These are phyloP conservation scores for Acorus gramineus DNA, from an alignment of 106 monocot species.

Conservation along the genomic window DNA sequence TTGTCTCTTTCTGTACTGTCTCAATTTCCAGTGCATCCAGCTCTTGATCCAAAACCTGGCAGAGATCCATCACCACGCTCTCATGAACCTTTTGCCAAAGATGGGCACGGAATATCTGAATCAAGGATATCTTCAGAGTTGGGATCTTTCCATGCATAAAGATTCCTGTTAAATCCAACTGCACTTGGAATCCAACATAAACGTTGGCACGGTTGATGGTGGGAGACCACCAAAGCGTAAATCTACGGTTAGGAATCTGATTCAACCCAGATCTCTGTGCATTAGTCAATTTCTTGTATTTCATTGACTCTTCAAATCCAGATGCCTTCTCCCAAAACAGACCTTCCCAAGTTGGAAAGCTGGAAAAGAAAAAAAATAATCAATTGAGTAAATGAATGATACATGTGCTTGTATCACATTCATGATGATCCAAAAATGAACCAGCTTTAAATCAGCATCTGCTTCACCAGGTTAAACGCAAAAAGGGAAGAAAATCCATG, in stretches of 20 bases:
- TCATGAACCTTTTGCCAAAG: conserved; percentile 99
- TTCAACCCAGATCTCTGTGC: conserved; percentile 94
- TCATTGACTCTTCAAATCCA: conserved; percentile 99
- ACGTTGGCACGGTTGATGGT: conserved; percentile 99
- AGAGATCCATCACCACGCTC: conserved; percentile 99
- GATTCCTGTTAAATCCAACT: conserved; percentile 96
- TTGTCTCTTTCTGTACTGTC: conserved; percentile 98
- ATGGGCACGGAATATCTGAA: conserved; percentile 99
- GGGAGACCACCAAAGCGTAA: conserved; percentile 99
- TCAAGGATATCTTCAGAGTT: conserved; percentile 94
- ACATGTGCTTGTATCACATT: neutral
- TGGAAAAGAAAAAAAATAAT: conserved; percentile 20
- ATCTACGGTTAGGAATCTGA: conserved; percentile 97
- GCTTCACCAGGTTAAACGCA: no score
- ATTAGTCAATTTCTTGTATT: conserved; percentile 98
- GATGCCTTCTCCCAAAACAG: conserved; percentile 99
- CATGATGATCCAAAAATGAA: no score
- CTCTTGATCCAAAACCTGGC: conserved; percentile 98
- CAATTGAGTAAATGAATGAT: conserved; percentile 5
- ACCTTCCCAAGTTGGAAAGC: conserved; percentile 99
- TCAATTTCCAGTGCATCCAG: conserved; percentile 97
- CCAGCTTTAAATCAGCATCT: no score
- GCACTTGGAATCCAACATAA: conserved; percentile 99
- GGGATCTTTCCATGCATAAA: conserved; percentile 99
- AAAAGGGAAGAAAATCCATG: no score